Evolutionary conservation across 2,329 filamentous ascomycete species (phyloP).

Genomic region (Annulohypoxylon truncatum): DNA sequence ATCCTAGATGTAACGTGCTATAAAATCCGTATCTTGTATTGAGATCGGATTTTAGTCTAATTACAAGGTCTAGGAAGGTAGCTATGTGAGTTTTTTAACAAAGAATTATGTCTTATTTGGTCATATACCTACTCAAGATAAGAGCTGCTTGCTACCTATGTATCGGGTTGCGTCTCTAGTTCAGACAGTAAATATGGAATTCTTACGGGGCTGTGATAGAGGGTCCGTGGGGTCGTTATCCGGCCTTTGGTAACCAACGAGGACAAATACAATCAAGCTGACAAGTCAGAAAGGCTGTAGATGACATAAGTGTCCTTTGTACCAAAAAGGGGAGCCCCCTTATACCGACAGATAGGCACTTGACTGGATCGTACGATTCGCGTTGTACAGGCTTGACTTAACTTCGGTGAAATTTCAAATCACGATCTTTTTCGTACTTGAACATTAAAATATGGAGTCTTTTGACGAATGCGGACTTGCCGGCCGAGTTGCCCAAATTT

Average conservation of each 20-base stretch:
- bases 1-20: background rate
- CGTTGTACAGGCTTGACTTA: conserved; percentile 24
- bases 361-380: conserved; percentile 13
- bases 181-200: conserved; percentile 2
- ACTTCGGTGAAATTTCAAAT: conserved; percentile 33
- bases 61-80: background rate
- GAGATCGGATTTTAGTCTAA: background rate
- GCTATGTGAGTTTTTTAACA: background rate
- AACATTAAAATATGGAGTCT: conserved; percentile 1
- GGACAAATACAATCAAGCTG: conserved; percentile 18
- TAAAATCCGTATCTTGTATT: background rate
- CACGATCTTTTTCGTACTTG: background rate
- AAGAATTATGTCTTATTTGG: conserved; percentile 2
- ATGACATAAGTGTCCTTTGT: background rate
- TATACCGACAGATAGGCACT: conserved; percentile 12
- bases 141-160: background rate
- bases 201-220: background rate
- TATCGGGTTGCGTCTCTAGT: background rate
- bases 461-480: background rate
- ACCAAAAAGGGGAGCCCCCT: background rate
- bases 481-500: background rate
- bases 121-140: background rate
- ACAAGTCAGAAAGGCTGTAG: background rate
- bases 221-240: background rate
- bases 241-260: conserved; percentile 20